phyloP scores from a whole-genome alignment of 1,284 basidiomycete species.

The Cutaneotrichosporon arboriforme region DNA sequence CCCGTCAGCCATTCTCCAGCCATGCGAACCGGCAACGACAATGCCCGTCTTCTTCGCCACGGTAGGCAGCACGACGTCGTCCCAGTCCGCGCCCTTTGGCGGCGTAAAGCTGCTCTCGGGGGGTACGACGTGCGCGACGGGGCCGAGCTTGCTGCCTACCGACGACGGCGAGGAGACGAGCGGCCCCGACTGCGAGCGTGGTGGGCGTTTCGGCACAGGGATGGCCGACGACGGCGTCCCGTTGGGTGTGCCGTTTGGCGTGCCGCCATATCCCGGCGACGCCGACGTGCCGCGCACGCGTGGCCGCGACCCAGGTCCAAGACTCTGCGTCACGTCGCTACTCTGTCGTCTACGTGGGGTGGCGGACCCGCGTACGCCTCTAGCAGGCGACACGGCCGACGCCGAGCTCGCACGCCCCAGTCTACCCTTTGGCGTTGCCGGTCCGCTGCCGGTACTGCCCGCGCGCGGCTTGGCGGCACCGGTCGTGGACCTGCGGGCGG shows the following conservation, averaged over 20 bases:
- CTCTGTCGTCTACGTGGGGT: not conserved
- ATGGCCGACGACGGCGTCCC: not conserved
- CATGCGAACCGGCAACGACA: not conserved
- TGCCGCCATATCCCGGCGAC: not conserved
- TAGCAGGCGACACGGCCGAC: not conserved
- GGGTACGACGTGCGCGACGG: slow-evolving; percentile 42
- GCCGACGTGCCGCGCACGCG: not conserved
- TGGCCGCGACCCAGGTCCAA: not conserved
- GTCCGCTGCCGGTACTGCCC: no score
- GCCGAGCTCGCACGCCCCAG: not conserved
- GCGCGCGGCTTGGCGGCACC: not conserved
- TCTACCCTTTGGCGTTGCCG: not conserved
- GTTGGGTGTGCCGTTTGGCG: not conserved
- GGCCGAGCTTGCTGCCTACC: slow-evolving; percentile 11
- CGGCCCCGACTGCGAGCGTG: not conserved
- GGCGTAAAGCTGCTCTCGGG: slow-evolving; percentile 40
- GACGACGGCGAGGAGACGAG: no score
- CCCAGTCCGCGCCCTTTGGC: slow-evolving; percentile 47
- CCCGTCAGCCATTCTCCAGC: no score
- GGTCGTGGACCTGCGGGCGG: no score
- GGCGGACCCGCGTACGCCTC: no score
- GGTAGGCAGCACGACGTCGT: slow-evolving; percentile 59
- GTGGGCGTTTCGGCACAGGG: not conserved
- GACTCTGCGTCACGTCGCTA: slow-evolving; percentile 1
- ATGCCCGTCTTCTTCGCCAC: slow-evolving; percentile 73